Base-by-base conservation (phyloP, 257 asterid species). In the Nicotiana obtusifolia region DNA sequence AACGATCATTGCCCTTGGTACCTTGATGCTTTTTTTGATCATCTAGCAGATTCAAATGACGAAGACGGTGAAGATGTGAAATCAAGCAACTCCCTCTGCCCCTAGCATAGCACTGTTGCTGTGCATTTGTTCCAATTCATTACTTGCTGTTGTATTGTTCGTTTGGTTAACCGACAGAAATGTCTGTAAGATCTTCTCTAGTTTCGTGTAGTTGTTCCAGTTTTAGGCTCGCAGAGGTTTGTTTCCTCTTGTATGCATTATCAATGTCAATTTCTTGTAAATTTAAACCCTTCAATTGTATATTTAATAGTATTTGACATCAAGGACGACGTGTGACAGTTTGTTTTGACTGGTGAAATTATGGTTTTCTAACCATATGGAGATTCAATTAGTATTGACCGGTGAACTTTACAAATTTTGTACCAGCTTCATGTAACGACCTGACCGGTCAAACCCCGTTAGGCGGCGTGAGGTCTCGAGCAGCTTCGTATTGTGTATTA, bases 1-100 rank as follows among this genome's bases (percentile, higher is more conserved):
- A 82, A 84, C 28, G 89, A 88, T 10, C 82, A 80, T 64, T 84
- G 85, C 65, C 86, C 89, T 4, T 77, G 85, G 87, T 86, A 86
- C 62, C 82, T 88, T 19, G 85, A 86, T 69, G 31, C 76, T 31
- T 88, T 88, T 77, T 86, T 88, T 84, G 89, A 86, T 78, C 60
- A 73, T 30, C 64, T 81, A n/a, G 73, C 71, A 14, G 87, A 85
- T 10, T 56, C 88, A n/a, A 86, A 87, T 19, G 88, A 85, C 17
- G 65, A 52, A 76, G 20, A 67, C 56, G 84, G 30, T 13, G 86
- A 84, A 80, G 82, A 76, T 20, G 86, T 81, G 76, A 75, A 77
- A 57, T 44, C 49, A 22, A 78, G 37, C 47, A 53, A 49, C 41
- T 13, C 53, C 65, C 3, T 20, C 35, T 53, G 37, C 57, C 57